phyloP scores from a whole-genome alignment of 768 basidiomycete species.

The Boletus barrowsii region DNA sequence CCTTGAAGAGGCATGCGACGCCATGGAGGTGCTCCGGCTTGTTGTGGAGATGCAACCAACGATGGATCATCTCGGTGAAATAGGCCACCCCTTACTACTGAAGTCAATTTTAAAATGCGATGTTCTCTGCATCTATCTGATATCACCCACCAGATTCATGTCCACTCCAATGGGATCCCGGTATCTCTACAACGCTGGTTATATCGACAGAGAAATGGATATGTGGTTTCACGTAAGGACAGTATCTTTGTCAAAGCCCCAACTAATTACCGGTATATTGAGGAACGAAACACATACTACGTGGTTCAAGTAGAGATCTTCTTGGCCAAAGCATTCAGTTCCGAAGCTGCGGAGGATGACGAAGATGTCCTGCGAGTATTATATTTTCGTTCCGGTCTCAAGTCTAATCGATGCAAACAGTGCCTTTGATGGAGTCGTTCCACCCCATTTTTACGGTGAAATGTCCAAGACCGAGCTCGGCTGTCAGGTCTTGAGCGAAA shows the following conservation, averaged over 20 bases:
- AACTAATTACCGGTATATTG: conserved; percentile 8
- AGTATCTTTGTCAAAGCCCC: background rate
- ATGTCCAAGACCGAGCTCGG: conserved; percentile 96
- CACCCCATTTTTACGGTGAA: conserved; percentile 96
- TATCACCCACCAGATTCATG: conserved; percentile 65
- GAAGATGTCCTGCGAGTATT: conserved; percentile 54
- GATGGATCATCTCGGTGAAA: conserved; percentile 91
- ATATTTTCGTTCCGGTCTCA: background rate
- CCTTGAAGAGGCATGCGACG: conserved; percentile 87
- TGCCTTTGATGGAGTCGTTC: conserved; percentile 83
- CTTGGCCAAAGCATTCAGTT: conserved; percentile 73
- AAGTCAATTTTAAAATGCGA: conserved; percentile 51
- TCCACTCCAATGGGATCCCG: conserved; percentile 91
- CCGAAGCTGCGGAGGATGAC: conserved; percentile 55
- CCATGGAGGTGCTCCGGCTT: conserved; percentile 76
- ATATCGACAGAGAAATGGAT: conserved; percentile 94
- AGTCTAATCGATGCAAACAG: conserved; percentile 32
- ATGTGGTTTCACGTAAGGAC: conserved; percentile 86
- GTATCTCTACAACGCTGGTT: conserved; percentile 87
- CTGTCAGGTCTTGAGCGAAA: conserved; percentile 85
- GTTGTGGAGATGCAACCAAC: conserved; percentile 95
- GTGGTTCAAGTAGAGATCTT: conserved; percentile 94
- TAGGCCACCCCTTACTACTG: conserved; percentile 83
- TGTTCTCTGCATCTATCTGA: background rate
- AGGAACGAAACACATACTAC: conserved; percentile 94